Conservation (phyloP, 164 flowering plant species). For the Berberis vulgaris region DNA sequence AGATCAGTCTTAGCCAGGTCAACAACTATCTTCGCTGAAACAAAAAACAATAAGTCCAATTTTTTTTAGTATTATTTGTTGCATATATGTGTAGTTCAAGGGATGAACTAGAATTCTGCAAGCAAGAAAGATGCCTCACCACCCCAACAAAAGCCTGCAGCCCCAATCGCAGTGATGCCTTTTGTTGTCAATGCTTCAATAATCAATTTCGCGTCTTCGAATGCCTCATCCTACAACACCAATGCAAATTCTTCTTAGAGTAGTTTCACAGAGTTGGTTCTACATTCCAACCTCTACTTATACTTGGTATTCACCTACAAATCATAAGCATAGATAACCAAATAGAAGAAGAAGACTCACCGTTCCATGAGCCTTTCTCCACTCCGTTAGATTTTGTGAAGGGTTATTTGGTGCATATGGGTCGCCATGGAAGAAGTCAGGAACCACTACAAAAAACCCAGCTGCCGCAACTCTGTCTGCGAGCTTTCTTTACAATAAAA, state of each 20-base stretch:
- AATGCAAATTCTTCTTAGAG: background rate
- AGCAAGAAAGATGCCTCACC: constrained; percentile 24
- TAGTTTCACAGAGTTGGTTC: background rate
- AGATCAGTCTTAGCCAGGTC: constrained; percentile 35
- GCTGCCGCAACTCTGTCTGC: constrained; percentile 64
- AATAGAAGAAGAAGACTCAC: constrained; percentile 24
- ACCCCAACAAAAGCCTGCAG: constrained; percentile 73
- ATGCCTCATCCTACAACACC: constrained; percentile 37
- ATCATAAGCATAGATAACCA: background rate
- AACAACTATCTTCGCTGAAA: constrained; percentile 60
- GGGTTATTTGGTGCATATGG: constrained; percentile 30
- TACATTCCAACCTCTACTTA: too few species aligned
- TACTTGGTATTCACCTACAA: too few species aligned
- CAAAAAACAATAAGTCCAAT: too few species aligned
- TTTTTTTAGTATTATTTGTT: too few species aligned
- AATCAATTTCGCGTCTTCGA: constrained; percentile 47
- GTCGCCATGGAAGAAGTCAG: constrained; percentile 59
- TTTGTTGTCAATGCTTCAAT: constrained; percentile 46
- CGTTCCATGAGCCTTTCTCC: constrained; percentile 48
- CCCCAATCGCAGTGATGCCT: constrained; percentile 46
- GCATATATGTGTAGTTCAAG: too few species aligned
- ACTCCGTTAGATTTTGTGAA: constrained; percentile 25
- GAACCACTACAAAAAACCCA: constrained; percentile 57
- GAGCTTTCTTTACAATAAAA: constrained; percentile 38
- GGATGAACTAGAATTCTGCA: too few species aligned